Base-by-base conservation (phyloP, 2,329 filamentous ascomycete genomes). In the Ascochyta koolunga region DNA sequence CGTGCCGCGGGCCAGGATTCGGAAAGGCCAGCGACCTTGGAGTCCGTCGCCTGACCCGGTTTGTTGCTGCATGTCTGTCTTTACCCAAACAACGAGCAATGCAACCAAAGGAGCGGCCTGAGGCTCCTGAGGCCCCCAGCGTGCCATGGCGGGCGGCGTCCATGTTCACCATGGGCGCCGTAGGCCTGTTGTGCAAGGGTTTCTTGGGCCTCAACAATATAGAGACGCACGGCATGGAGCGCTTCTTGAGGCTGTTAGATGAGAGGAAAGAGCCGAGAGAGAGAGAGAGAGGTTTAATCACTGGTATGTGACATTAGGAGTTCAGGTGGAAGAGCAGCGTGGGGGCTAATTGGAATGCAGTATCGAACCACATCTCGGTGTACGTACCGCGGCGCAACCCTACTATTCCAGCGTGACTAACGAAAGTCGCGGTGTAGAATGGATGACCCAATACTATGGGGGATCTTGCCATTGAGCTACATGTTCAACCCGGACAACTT, bases 371-470 rank as follows among this genome's bases (percentile, higher is more conserved):
- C 79, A 84, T 91, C 62, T 92, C 89, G 73, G 88, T 96, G 90
- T 95, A 88, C 77, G 89, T 88, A 74, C 62, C 71, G 22, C 45
- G 41, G 35, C 38, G 48, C 38, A 18, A 36, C 35, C 10, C 11
- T 15, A 41, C 22, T 4, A 33, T 35, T 15, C 48, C 59, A 49
- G 65, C 52, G 56, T 45, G 45, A 64, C 62, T 57, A 49, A 58
- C 32, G 27, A 49, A 10, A 21, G 41, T 33, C 40, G 41, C 48
- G 35, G 39, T 61, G 61, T 73, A 97, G 93, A 54, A 79, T 98
- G 65, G 95, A 99, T 76, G 95, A 99, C 77, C 95, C 95, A 22
- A 78, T 98, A 54, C 87, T 97, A 64, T 99, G 93, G 93, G 95
- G 93, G 16, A 85, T 91, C 31, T 79, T 99, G 4, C 95, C 95